phyloP scores from a whole-genome alignment of 2,329 filamentous ascomycete genomes.

The Chalaropsis thielavioides region DNA sequence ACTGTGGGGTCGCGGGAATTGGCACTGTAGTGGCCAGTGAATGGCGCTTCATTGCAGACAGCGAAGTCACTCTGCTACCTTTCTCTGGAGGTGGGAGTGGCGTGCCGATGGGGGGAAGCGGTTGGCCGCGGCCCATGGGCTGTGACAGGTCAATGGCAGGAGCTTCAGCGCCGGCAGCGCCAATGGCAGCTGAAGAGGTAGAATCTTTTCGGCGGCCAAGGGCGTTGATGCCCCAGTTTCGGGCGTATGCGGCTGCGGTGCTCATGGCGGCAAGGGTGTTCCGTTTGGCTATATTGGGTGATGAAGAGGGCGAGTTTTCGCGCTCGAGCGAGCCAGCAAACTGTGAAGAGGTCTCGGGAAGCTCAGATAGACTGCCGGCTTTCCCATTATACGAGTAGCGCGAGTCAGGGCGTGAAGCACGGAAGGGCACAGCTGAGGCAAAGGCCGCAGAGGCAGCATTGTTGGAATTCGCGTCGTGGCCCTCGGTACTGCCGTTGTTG shows the following conservation, averaged over 20 bases:
- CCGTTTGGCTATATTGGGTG: constrained; percentile 20
- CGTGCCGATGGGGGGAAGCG: constrained; percentile 64
- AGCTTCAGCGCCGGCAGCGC: background rate
- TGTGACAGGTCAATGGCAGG: constrained; percentile 37
- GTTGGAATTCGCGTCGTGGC: background rate
- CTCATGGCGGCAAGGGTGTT: constrained; percentile 38
- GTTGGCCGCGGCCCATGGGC: constrained; percentile 71
- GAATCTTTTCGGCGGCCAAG: constrained; percentile 34
- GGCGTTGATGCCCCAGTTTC: constrained; percentile 45
- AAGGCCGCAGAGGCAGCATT: background rate
- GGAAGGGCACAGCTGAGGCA: background rate
- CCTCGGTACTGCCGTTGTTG: background rate
- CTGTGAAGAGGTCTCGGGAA: constrained; percentile 1
- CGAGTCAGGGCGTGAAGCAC: constrained; percentile 7
- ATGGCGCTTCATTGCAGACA: constrained; percentile 50
- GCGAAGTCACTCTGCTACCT: constrained; percentile 42
- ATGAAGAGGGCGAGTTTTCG: background rate
- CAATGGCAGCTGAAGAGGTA: constrained; percentile 11
- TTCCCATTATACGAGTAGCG: constrained; percentile 1
- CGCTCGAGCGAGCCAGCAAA: background rate
- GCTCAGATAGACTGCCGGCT: background rate
- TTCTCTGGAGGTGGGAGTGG: constrained; percentile 58
- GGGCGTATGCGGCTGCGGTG: constrained; percentile 40
- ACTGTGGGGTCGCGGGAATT: background rate
- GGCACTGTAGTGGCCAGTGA: background rate